These are phyloP conservation scores for Rhododendron vialii DNA, from an alignment of 148 eudicot genomes.

Conservation along the genomic window DNA sequence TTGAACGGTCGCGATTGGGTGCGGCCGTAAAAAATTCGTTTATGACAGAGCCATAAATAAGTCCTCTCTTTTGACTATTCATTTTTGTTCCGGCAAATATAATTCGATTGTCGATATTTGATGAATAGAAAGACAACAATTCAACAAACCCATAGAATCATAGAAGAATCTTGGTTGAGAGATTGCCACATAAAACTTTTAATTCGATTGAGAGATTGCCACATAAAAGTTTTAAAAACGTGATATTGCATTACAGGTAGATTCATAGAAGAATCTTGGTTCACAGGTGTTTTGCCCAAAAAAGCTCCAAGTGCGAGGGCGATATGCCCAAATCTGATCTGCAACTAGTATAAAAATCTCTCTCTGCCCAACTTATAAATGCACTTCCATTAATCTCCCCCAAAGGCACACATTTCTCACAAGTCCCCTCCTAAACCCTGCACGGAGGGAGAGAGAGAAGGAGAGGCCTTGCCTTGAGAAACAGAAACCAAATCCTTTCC, in stretches of 20 bases:
- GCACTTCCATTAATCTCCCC: not conserved
- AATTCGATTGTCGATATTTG: too few species aligned
- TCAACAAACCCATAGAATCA: too few species aligned
- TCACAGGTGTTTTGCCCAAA: not conserved
- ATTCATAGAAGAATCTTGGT: not conserved
- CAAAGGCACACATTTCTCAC: not conserved
- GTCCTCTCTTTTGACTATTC: too few species aligned
- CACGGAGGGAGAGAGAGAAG: not conserved
- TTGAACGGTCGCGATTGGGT: too few species aligned
- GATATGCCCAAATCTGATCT: not conserved
- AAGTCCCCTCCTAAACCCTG: not conserved
- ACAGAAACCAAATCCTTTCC: conserved; percentile 35
- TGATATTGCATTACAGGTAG: not conserved
- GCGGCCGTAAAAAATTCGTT: too few species aligned
- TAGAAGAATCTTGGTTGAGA: too few species aligned
- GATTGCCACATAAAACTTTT: too few species aligned
- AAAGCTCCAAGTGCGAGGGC: not conserved
- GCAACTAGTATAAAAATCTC: not conserved
- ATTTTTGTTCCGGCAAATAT: too few species aligned
- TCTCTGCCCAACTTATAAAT: not conserved
- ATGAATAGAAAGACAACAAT: too few species aligned
- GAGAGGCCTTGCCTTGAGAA: conserved; percentile 51
- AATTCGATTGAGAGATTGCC: too few species aligned
- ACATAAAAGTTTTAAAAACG: too few species aligned
- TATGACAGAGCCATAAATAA: too few species aligned